These are phyloP conservation scores for Aspergillus sergii DNA, from an alignment of 2,329 filamentous ascomycete species.

Conservation along the genomic window DNA sequence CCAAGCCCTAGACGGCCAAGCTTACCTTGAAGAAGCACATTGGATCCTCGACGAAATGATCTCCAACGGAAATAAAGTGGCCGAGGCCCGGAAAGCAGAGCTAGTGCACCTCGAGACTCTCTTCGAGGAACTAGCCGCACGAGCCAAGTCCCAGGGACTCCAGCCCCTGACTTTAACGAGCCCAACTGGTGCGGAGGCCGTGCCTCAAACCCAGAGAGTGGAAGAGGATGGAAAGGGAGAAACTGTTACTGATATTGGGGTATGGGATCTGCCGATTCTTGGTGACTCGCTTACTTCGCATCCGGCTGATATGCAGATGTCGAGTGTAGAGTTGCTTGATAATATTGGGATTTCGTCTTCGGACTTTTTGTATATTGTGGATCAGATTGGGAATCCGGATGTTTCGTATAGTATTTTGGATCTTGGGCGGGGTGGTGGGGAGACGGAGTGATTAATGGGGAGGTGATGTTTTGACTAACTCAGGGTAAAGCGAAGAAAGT, in stretches of 20 bases:
- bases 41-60: conserved; percentile 40
- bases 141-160: conserved; percentile 29
- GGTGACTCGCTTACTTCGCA: background rate
- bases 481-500: no score
- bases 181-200: background rate
- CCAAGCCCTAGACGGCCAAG: conserved; percentile 27
- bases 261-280: background rate
- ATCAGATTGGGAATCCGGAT: background rate
- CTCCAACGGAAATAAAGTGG: conserved; percentile 36
- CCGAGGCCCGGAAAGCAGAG: conserved; percentile 33
- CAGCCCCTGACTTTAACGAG: conserved; percentile 25
- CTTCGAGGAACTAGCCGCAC: conserved; percentile 30
- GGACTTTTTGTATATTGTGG: background rate
- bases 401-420: background rate
- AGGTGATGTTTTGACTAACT: no score
- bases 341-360: background rate
- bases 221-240: background rate
- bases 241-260: background rate
- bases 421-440: background rate
- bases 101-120: conserved; percentile 29
- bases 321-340: background rate
- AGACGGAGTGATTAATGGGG: background rate
- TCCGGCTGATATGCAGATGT: background rate
- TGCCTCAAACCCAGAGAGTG: background rate
- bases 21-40: conserved; percentile 23